These are phyloP conservation scores for Trichoderma semiorbis DNA, from an alignment of 2,329 filamentous ascomycete genomes.

Conservation along the genomic window DNA sequence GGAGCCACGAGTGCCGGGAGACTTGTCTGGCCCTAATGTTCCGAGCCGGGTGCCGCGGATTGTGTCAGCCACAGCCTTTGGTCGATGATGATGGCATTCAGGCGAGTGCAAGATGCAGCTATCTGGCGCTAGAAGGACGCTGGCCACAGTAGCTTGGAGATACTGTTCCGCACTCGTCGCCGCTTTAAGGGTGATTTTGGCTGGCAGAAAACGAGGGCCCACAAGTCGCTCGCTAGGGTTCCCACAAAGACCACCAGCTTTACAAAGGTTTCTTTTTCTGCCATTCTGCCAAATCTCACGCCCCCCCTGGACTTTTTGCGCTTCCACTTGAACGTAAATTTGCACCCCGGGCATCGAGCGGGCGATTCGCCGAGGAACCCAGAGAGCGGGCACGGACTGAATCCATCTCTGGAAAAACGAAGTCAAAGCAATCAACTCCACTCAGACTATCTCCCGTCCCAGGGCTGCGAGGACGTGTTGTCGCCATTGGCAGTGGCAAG, in stretches of 20 bases:
- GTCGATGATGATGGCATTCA: constrained; percentile 1
- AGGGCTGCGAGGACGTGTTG: background rate
- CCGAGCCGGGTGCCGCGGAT: constrained; percentile 8
- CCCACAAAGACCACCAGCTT: background rate
- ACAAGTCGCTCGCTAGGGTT: background rate
- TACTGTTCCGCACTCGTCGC: background rate
- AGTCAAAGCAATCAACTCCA: background rate
- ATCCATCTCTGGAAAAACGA: background rate
- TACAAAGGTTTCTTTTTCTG: background rate
- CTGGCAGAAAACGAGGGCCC: background rate
- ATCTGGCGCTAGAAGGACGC: constrained; percentile 1
- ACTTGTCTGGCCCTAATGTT: background rate
- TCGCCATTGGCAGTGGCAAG: background rate
- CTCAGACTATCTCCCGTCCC: background rate
- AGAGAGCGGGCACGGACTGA: background rate
- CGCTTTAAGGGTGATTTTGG: constrained; percentile 11
- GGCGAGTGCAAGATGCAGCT: constrained; percentile 1
- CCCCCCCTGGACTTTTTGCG: background rate
- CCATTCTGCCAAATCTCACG: constrained; percentile 2
- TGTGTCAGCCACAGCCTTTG: background rate
- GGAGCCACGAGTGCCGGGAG: constrained; percentile 5
- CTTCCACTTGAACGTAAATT: background rate
- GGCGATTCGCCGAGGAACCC: constrained; percentile 4
- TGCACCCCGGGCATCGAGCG: background rate
- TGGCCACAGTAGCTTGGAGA: background rate